Percentiles rank a stretch among this genome's conserved stretches.
Evolutionary conservation across 1,284 basidiomycete genomes (phyloP).

Genomic region (Moniliophthora roreri): DNA sequence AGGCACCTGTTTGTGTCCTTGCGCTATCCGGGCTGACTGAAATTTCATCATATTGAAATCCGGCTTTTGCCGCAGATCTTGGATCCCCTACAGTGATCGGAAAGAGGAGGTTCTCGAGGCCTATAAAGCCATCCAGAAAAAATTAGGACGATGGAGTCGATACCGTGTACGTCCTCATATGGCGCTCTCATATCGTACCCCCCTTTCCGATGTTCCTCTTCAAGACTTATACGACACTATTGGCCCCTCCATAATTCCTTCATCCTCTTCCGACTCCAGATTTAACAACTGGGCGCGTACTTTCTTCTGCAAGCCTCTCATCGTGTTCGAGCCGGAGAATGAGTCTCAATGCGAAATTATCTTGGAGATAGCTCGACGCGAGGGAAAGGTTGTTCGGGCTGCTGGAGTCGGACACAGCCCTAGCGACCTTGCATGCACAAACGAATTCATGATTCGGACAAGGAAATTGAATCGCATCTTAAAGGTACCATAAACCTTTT

Average conservation of each 20-base stretch:
- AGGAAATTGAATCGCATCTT: slow-evolving; percentile 68
- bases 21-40: background rate
- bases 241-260: slow-evolving; percentile 49
- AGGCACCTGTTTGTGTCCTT: no score
- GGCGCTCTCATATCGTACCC: slow-evolving; percentile 15
- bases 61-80: slow-evolving; percentile 5
- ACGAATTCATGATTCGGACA: slow-evolving; percentile 80
- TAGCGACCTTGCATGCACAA: slow-evolving; percentile 87
- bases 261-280: slow-evolving; percentile 36
- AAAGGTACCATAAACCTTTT: slow-evolving; percentile 53
- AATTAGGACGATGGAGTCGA: slow-evolving; percentile 22
- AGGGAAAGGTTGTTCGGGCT: slow-evolving; percentile 74
- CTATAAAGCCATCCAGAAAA: slow-evolving; percentile 24
- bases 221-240: slow-evolving; percentile 48
- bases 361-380: slow-evolving; percentile 81
- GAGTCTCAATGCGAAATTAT: slow-evolving; percentile 75
- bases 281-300: slow-evolving; percentile 78
- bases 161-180: slow-evolving; percentile 1
- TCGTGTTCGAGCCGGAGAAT: slow-evolving; percentile 78
- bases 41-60: background rate
- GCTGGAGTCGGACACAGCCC: slow-evolving; percentile 93
- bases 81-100: slow-evolving; percentile 1
- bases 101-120: background rate
- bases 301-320: slow-evolving; percentile 61
- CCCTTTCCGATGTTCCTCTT: slow-evolving; percentile 34